Evolutionary conservation across 768 basidiomycete species (phyloP).

Genomic region (Suillus alpinus): DNA sequence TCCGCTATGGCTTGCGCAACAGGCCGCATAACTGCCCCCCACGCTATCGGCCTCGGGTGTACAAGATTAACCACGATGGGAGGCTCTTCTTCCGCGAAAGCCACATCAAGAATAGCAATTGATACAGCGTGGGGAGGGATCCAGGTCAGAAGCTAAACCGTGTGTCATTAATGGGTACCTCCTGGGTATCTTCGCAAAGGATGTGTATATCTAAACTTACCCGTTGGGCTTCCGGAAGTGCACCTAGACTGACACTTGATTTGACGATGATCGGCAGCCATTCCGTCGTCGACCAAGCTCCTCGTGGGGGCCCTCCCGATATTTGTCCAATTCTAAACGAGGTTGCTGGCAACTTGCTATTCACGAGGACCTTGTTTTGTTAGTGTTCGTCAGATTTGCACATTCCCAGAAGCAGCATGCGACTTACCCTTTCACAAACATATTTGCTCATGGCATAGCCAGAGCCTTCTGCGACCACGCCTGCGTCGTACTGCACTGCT

Average conservation of each 20-base stretch:
- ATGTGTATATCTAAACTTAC: constrained; percentile 16
- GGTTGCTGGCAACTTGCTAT: constrained; percentile 30
- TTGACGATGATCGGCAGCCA: constrained; percentile 38
- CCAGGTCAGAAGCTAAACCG: constrained; percentile 25
- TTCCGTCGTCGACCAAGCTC: constrained; percentile 35
- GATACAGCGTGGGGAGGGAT: constrained; percentile 28
- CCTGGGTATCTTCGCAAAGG: not conserved
- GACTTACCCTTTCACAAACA: constrained; percentile 18
- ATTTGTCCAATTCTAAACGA: constrained; percentile 39
- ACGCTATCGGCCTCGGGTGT: constrained; percentile 31
- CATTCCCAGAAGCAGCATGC: constrained; percentile 6
- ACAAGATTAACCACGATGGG: constrained; percentile 30
- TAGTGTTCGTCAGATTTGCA: not conserved
- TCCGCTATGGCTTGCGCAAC: constrained; percentile 19
- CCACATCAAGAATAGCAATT: constrained; percentile 25
- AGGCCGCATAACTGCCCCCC: constrained; percentile 21
- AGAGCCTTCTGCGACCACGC: constrained; percentile 29
- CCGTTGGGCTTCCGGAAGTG: constrained; percentile 29
- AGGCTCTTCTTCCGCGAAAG: constrained; percentile 18
- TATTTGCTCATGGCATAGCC: constrained; percentile 38
- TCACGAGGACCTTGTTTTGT: constrained; percentile 25
- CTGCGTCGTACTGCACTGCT: constrained; percentile 23
- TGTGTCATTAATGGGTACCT: not conserved
- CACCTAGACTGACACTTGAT: constrained; percentile 29
- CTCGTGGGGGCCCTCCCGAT: constrained; percentile 30